Conservation (phyloP, 345 rosid species). For the Lumnitzera littorea region DNA sequence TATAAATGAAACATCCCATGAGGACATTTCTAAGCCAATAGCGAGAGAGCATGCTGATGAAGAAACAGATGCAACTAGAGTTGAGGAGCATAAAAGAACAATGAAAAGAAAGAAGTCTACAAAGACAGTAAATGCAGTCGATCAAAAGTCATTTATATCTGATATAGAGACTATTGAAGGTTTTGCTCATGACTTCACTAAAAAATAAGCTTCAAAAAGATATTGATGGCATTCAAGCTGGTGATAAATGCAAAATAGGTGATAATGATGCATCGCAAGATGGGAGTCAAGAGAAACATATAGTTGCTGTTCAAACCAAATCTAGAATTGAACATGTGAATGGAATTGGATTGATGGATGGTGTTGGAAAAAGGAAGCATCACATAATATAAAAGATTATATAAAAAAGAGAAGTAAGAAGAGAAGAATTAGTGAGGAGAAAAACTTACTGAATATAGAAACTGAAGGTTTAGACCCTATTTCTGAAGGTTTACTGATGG, state of each 20-base stretch:
- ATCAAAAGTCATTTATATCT: slow-evolving; percentile 10
- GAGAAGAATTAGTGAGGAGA: slow-evolving; percentile 18
- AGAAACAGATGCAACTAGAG: slow-evolving; percentile 3
- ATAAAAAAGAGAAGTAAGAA: slow-evolving; percentile 34
- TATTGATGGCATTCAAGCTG: not conserved
- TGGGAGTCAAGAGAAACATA: too few relatives aligned
- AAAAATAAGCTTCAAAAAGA: slow-evolving; percentile 1
- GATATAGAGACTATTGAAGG: not conserved
- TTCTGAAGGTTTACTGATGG: too few relatives aligned
- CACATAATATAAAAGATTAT: slow-evolving; percentile 6
- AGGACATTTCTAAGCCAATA: not conserved
- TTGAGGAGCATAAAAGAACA: slow-evolving; percentile 23
- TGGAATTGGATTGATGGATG: not conserved
- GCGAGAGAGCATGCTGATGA: slow-evolving; percentile 11
- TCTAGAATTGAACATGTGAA: not conserved
- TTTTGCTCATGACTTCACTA: not conserved
- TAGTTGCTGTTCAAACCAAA: not conserved
- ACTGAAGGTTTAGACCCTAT: too few relatives aligned
- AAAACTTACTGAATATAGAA: not conserved
- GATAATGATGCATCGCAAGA: too few relatives aligned
- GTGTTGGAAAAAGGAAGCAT: not conserved
- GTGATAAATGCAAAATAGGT: too few relatives aligned
- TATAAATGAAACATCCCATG: too few relatives aligned
- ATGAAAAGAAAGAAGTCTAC: slow-evolving; percentile 23
- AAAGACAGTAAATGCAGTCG: slow-evolving; percentile 14